These are phyloP conservation scores for Monilinia vaccinii-corymbosi DNA, from an alignment of 2,329 filamentous ascomycete species.

Conservation along the genomic window DNA sequence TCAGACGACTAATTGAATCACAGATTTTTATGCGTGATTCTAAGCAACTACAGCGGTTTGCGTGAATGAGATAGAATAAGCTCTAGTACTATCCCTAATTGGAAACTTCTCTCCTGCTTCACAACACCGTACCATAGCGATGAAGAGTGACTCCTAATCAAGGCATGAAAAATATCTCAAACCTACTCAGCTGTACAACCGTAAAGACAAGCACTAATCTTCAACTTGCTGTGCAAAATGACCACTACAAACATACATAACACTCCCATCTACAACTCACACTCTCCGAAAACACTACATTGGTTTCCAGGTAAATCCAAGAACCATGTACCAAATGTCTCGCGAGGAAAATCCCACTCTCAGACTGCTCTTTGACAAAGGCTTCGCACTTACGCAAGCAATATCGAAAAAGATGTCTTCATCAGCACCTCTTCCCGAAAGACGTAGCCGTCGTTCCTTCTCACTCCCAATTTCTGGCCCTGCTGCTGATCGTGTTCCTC, in stretches of 20 bases:
- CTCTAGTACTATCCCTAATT: too few species aligned
- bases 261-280: background rate
- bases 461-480: background rate
- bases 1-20: background rate
- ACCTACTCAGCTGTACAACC: background rate
- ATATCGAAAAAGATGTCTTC: background rate
- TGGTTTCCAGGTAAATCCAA: too few species aligned
- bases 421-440: background rate
- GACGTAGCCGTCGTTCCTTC: background rate
- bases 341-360: background rate
- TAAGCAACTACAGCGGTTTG: background rate
- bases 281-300: background rate
- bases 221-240: background rate
- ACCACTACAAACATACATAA: background rate
- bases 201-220: background rate
- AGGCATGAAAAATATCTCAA: background rate
- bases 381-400: background rate
- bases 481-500: accelerated
- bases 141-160: background rate
- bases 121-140: background rate
- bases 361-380: background rate
- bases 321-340: background rate
- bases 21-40: background rate
- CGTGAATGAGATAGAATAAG: background rate
- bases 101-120: background rate